Base-by-base conservation (phyloP, 2,329 filamentous ascomycete genomes). In the Boeremia exigua region DNA sequence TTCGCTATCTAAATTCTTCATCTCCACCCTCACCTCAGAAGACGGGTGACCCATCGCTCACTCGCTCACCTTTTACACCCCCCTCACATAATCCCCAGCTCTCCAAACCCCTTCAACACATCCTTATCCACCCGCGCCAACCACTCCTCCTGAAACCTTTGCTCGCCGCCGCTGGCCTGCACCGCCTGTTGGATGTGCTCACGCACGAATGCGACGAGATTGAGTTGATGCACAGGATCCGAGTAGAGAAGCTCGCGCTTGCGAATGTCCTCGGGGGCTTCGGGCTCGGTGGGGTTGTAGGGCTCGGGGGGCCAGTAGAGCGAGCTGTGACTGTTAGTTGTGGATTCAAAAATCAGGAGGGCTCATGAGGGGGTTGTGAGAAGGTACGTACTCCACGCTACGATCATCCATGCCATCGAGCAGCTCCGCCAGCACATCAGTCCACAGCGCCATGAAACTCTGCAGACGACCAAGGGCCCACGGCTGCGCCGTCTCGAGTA, bases 401-500 rank as follows among this genome's bases (percentile, higher is more conserved):
- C 62, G 80, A 42, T 82, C 80, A 25, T 81, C 79, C 36, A 81
- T 79, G 23, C 85, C 85, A 40, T 88, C 86, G 48, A 87, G 80
- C 45, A 93, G 76, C 65, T 92, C 88, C 1, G 77, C 77, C 28
- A 93, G 78, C 1, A 91, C 83, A 60, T 84, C 85, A 1, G 88
- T 90, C 91, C 91, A 95, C 77, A 92, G 83, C 1, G 82, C 81
- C 66, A 95, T 86, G 66, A 90, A 86, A 66, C 88, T 88, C 72
- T 95, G 91, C 51, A 95, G 78, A 33, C 81, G 82, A 1, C 74
- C 69, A 4, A 92, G 75, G 2, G 86, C 80, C 49, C 89, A 82
- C 0, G 84, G 68, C 25, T 83, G 81, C 0, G 82, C 81, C 1
- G 88, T 80, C 69, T 91, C 88, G 11, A 91, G 77, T 1, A 95